phyloP scores from a whole-genome alignment of 2,329 filamentous ascomycete species.

The Ilyonectria mors-panacis region DNA sequence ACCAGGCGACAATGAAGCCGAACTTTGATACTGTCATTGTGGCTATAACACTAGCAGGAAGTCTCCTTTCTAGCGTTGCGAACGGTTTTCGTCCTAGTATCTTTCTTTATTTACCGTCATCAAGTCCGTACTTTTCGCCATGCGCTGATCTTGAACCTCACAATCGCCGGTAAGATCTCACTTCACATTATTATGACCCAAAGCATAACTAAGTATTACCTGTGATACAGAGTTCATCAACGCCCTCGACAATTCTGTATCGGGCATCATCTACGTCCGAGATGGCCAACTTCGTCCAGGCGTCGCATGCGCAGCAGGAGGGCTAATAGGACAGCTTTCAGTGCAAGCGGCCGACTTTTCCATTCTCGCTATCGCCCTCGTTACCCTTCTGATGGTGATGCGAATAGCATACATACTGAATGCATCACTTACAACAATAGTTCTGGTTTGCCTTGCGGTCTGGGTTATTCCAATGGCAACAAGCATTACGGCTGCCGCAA shows the following conservation, averaged over 20 bases:
- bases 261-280: conserved; percentile 38
- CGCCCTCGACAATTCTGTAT: conserved; percentile 43
- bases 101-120: conserved; percentile 40
- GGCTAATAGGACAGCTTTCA: conserved; percentile 41
- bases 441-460: conserved; percentile 35
- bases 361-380: conserved; percentile 43
- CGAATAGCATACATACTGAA: conserved; percentile 36
- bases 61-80: conserved; percentile 37
- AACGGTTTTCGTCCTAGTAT: conserved; percentile 41
- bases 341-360: conserved; percentile 45
- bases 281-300: conserved; percentile 29
- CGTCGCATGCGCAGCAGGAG: conserved; percentile 35
- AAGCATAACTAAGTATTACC: background rate
- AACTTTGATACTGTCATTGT: conserved; percentile 19
- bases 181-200: background rate
- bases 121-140: conserved; percentile 44
- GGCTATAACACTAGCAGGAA: conserved; percentile 42
- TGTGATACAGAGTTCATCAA: conserved; percentile 40
- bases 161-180: conserved; percentile 39
- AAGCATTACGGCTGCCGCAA: conserved; percentile 34
- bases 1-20: background rate
- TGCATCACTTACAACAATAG: conserved; percentile 30
- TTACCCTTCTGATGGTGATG: conserved; percentile 44
- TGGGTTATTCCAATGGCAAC: conserved; percentile 42
- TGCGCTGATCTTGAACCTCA: conserved; percentile 40